Conservation (phyloP, 768 basidiomycete genomes). For the Hypholoma fasciculare region DNA sequence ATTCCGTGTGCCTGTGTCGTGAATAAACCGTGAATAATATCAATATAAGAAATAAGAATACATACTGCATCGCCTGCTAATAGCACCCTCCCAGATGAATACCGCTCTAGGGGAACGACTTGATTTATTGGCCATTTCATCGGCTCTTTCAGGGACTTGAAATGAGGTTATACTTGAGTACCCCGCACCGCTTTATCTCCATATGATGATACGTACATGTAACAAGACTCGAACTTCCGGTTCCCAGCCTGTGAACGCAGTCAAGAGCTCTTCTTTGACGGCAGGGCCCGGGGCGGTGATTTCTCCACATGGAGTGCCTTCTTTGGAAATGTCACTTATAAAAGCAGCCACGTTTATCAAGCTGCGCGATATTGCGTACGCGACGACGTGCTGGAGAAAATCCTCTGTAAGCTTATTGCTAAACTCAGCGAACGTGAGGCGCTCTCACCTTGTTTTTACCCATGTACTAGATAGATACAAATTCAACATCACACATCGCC, state of each 20-base stretch:
- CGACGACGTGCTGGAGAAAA: conserved; percentile 41
- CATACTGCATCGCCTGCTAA: conserved; percentile 51
- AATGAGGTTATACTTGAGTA: conserved; percentile 9
- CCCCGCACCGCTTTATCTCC: no score
- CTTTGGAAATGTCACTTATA: conserved; percentile 24
- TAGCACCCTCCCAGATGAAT: conserved; percentile 38
- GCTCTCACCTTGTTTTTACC: conserved; percentile 30
- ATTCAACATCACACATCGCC: neutral
- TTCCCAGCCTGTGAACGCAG: conserved; percentile 43
- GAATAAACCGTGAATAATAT: no score
- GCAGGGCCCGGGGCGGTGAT: conserved; percentile 15
- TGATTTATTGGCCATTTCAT: conserved; percentile 47
- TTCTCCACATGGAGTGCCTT: conserved; percentile 31
- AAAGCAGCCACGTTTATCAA: conserved; percentile 51
- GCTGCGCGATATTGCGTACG: conserved; percentile 41
- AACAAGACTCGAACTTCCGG: conserved; percentile 40
- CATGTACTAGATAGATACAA: conserved; percentile 20
- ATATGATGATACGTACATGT: neutral
- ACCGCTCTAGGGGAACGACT: conserved; percentile 38
- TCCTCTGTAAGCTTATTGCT: neutral
- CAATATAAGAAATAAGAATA: neutral
- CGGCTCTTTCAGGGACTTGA: neutral
- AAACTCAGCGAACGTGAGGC: neutral
- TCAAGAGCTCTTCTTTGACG: conserved; percentile 35
- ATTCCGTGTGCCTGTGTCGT: neutral